phyloP scores from a whole-genome alignment of 179 eudicot species.

The Heliamphora pulchella region DNA sequence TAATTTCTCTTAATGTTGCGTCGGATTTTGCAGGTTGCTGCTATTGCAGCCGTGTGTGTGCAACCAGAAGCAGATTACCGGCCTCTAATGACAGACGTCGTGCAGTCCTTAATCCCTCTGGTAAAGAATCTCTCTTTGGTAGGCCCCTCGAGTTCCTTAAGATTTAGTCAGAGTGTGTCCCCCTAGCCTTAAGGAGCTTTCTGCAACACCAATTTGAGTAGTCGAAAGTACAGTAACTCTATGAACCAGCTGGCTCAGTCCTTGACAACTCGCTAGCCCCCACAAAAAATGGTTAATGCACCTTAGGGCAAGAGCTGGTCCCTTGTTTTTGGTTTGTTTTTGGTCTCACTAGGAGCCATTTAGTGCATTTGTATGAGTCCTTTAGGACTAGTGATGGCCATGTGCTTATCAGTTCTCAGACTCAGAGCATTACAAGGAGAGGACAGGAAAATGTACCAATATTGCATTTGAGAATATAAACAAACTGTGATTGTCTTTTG shows the following conservation, averaged over 20 bases:
- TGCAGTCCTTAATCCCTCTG: slow-evolving; percentile 83
- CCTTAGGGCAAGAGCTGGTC: not conserved
- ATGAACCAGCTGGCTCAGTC: not conserved
- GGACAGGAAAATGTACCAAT: no score
- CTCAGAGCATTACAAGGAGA: no score
- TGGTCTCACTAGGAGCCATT: no score
- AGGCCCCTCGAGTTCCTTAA: slow-evolving; percentile 38
- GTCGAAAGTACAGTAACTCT: no score
- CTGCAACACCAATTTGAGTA: not conserved
- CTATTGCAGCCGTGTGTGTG: slow-evolving; percentile 93
- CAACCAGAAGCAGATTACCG: slow-evolving; percentile 93
- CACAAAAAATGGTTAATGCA: not conserved
- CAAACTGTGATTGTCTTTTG: no score
- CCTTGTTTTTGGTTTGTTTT: no score
- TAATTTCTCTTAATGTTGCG: not conserved
- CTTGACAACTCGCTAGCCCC: not conserved
- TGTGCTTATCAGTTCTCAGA: no score
- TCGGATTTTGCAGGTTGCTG: slow-evolving; percentile 57
- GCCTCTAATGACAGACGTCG: slow-evolving; percentile 89
- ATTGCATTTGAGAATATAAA: no score
- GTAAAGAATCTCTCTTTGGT: slow-evolving; percentile 44
- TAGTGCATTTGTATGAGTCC: no score
- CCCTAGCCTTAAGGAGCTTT: slow-evolving; percentile 31
- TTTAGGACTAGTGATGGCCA: no score
- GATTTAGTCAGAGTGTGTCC: slow-evolving; percentile 38